Base-by-base conservation (phyloP, 2,329 filamentous ascomycete species). In the Fusarium sp. region DNA sequence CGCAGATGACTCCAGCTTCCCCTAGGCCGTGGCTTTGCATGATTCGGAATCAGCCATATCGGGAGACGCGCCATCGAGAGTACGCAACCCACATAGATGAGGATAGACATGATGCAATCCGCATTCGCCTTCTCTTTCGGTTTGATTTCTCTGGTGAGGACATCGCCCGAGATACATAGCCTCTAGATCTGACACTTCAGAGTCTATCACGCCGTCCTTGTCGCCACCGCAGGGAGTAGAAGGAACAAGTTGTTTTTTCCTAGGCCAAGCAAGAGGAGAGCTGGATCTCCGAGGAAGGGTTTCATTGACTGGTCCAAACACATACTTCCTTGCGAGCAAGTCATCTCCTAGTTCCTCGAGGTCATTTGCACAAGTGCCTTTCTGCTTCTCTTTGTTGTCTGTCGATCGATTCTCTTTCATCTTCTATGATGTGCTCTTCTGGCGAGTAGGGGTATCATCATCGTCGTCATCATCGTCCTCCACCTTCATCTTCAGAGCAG, bases 401-500 rank as follows among this genome's bases (percentile, higher is more conserved):
- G 51, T 56, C 42, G 24, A 29, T 55, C 33, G 20, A 38, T 33
- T 55, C 67, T 64, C 64, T 62, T 60, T 55, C 73, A 77, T 75
- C 77, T 77, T 80, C 80, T 81, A 82, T 76, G 79, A 79, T 76
- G 79, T 72, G 58, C 64, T 69, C 49, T 79, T 79, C 53, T 77
- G 67, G 27, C 69, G 70, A 12, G 76, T 64, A 6, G 73, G 65
- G 35, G 76, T 78, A 55, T 81, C 79, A 22, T 82, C 81, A 31
- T 84, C 82, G 6, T 85, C 84, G 1, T 84, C 82, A 1, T 83
- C 79, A 2, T 84, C 82, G 2, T 80, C 80, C 17, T 83, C 81
- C 27, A 84, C 77, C 60, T 81, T 79, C 78, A 80, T 81, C 63
- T 79, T 81, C 6, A 90, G 80, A 10, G 88, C 89, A 3, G 84